Conservation (phyloP, 2,329 filamentous ascomycete species). For the Arthroderma uncinatum region DNA sequence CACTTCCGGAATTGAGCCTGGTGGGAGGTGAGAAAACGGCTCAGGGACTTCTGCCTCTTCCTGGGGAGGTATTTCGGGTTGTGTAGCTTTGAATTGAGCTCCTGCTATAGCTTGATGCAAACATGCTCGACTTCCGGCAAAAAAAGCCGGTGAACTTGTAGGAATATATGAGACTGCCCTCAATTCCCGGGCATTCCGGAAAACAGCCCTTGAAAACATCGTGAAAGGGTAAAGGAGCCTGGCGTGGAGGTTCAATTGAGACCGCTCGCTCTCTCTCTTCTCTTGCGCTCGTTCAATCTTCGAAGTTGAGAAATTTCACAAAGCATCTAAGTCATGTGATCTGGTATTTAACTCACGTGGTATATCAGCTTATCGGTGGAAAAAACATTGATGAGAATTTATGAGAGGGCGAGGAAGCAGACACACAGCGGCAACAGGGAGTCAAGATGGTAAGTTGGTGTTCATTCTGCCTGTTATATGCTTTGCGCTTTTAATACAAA, state of each 20-base stretch:
- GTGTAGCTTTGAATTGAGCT: slow-evolving; percentile 23
- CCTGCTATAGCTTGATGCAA: slow-evolving; percentile 31
- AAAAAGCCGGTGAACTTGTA: slow-evolving; percentile 11
- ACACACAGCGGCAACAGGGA: slow-evolving; percentile 2
- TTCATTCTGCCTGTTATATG: background rate
- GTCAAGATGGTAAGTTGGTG: slow-evolving; percentile 15
- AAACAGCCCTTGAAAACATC: slow-evolving; percentile 31
- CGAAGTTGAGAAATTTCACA: background rate
- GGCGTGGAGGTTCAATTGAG: background rate
- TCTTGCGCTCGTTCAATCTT: background rate
- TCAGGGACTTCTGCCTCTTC: slow-evolving; percentile 20
- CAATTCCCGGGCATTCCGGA: slow-evolving; percentile 21
- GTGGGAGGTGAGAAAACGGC: slow-evolving; percentile 14
- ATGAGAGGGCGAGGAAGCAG: background rate
- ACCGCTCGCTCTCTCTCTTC: background rate
- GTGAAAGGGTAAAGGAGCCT: background rate
- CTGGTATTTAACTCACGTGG: background rate
- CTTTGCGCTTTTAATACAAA: background rate
- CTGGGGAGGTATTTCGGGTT: slow-evolving; percentile 22
- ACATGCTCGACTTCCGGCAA: slow-evolving; percentile 29
- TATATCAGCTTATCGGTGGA: background rate
- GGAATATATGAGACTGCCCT: slow-evolving; percentile 8
- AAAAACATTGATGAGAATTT: background rate
- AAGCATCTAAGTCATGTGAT: background rate
- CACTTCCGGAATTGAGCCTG: slow-evolving; percentile 8